phyloP scores from a whole-genome alignment of 495 filamentous ascomycete genomes.

The Xylaria curta region DNA sequence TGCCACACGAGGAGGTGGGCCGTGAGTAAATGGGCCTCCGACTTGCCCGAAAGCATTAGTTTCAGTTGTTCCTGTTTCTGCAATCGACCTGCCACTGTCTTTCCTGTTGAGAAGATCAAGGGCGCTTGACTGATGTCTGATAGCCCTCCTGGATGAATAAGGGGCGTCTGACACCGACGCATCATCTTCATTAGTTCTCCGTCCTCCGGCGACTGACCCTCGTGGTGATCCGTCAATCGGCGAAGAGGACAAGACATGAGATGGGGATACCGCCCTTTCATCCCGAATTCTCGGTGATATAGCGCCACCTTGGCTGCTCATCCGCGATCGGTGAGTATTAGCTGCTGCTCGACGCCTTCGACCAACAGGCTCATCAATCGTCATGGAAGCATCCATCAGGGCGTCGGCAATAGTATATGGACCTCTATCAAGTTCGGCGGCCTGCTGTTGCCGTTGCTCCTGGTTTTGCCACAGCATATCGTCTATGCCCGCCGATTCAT shows the following conservation, averaged over 20 bases:
- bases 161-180: conserved; percentile 48
- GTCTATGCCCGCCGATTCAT: conserved; percentile 64
- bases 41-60: conserved; percentile 84
- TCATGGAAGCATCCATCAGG: conserved; percentile 88
- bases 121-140: conserved; percentile 75
- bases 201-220: conserved; percentile 39
- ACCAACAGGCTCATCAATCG: conserved; percentile 73
- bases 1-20: conserved; percentile 36
- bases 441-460: conserved; percentile 36
- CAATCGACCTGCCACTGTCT: conserved; percentile 77
- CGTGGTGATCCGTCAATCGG: conserved; percentile 35
- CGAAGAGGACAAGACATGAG: conserved; percentile 32
- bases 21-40: conserved; percentile 68
- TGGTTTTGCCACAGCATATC: conserved; percentile 49
- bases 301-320: conserved; percentile 48
- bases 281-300: conserved; percentile 46
- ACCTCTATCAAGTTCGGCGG: conserved; percentile 45
- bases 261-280: conserved; percentile 40
- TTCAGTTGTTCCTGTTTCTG: conserved; percentile 85
- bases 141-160: conserved; percentile 47
- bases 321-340: conserved; percentile 57
- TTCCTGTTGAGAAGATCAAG: conserved; percentile 81
- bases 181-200: conserved; percentile 38
- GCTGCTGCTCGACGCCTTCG: conserved; percentile 62
- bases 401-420: conserved; percentile 88